phyloP scores from a whole-genome alignment of 805 yeast species.

The Hanseniaspora pseudoguilliermondii region DNA sequence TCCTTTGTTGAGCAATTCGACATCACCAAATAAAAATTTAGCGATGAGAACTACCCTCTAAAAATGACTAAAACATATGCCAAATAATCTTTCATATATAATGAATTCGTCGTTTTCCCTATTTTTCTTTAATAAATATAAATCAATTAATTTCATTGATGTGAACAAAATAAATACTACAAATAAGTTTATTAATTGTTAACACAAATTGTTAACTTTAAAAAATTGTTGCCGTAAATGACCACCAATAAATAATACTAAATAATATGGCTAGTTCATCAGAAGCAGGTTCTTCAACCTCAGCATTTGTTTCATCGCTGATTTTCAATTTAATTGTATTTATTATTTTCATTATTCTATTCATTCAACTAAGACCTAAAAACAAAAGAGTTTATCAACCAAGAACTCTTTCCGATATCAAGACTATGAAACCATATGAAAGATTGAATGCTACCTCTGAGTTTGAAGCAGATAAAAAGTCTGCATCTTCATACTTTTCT shows the following conservation, averaged over 20 bases:
- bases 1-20: no score
- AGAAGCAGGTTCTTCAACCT: conserved; percentile 43
- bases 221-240: background rate
- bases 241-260: background rate
- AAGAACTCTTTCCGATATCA: conserved; percentile 26
- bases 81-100: no score
- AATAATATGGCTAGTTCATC: conserved; percentile 16
- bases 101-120: no score
- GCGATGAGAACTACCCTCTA: no score
- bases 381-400: conserved; percentile 72
- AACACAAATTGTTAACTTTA: no score
- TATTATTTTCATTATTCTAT: conserved; percentile 44
- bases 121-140: no score
- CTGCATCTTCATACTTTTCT: conserved; percentile 47
- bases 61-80: no score
- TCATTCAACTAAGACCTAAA: conserved; percentile 50
- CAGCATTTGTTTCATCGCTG: conserved; percentile 63
- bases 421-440: conserved; percentile 28
- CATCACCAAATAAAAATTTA: no score
- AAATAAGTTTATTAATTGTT: no score
- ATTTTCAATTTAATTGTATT: conserved; percentile 51
- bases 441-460: conserved; percentile 27
- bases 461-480: conserved; percentile 48
- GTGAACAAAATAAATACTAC: no score
- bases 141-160: no score